phyloP scores from a whole-genome alignment of 352 stramenopile genomes.

The Phytopythium helicoides region DNA sequence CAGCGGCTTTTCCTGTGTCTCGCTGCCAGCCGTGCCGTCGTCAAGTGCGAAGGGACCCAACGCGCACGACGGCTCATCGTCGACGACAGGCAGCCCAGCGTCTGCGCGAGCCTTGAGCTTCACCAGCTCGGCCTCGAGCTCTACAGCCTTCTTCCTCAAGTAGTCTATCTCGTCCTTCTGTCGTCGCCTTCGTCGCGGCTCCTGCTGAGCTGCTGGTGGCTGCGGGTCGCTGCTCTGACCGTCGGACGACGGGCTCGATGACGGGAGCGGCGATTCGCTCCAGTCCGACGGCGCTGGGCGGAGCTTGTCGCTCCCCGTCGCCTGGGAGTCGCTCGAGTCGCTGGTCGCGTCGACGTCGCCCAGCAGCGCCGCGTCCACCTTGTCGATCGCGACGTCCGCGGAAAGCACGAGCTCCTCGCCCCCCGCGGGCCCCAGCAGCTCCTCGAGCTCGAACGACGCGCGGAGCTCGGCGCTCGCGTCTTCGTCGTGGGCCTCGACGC shows the following conservation, averaged over 20 bases:
- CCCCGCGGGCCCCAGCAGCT: slow-evolving; percentile 12
- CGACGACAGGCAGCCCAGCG: background rate
- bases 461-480: background rate
- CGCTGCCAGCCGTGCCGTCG: background rate
- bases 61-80: background rate
- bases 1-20: background rate
- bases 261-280: background rate
- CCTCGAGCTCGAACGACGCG: slow-evolving; percentile 10
- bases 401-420: background rate
- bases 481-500: background rate
- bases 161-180: slow-evolving; percentile 49
- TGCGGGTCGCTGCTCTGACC: background rate
- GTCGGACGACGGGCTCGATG: background rate
- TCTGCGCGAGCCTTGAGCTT: slow-evolving; percentile 15
- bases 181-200: slow-evolving; percentile 13
- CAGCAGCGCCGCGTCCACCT: background rate
- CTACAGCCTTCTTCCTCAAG: slow-evolving; percentile 23
- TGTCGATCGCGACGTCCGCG: slow-evolving; percentile 5
- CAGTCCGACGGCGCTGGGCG: slow-evolving; percentile 6
- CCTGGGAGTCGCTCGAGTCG: too few relatives aligned
- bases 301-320: too few relatives aligned
- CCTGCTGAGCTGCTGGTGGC: background rate
- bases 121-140: slow-evolving; percentile 29
- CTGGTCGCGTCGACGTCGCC: too few relatives aligned
- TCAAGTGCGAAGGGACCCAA: background rate